Base-by-base conservation (phyloP, 345 rosid species). In the Gossypium herbaceum region DNA sequence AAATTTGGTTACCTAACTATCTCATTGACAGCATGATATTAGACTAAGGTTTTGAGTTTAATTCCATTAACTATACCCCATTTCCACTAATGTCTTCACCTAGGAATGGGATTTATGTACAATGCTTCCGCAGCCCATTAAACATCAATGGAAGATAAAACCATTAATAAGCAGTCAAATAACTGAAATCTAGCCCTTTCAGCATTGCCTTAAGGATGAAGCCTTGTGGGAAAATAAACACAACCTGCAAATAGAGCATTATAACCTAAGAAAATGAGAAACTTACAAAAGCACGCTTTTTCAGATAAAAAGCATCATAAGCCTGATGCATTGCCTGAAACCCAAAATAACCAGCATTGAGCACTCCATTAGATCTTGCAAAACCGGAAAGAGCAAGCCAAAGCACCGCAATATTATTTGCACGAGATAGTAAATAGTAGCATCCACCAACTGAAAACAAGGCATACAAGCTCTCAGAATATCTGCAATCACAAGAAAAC, bases 301-400 rank as follows among this genome's bases (percentile, higher is more conserved):
- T 88, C 73, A 80, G 3, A 60, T 85, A 79, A 4, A 80, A 59
- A 73, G 94, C 94, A 77, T 88, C 87, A 79, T 89, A 91, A 71
- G 82, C 89, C 77, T 50, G 86, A 81, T 90, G 92, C 92, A 94
- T 90, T 0, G 93, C 86, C 88, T 88, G 93, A 82, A 91, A 91
- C 86, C 98, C 87, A 70, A 89, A 76, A 81, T 91, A 94, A 75
- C 98, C 98, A 80, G 99, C 97, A 86, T 93, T 89, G 71, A 94
- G 86, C 83, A 93, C 84, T 76, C 99, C 99, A 76, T 94, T 94
- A 52, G 99, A 91, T 83, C 98, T 90, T 81, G 98, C 94, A 88
- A 85, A 86, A 56, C 92, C 87, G 74, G 98, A 95, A 70, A 91
- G 84, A 48, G 97, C 90, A 87, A 94, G 81, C 88, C 91, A 93